These are phyloP conservation scores for Fusarium sp. DNA, from an alignment of 2,329 filamentous ascomycete genomes.

Conservation along the genomic window DNA sequence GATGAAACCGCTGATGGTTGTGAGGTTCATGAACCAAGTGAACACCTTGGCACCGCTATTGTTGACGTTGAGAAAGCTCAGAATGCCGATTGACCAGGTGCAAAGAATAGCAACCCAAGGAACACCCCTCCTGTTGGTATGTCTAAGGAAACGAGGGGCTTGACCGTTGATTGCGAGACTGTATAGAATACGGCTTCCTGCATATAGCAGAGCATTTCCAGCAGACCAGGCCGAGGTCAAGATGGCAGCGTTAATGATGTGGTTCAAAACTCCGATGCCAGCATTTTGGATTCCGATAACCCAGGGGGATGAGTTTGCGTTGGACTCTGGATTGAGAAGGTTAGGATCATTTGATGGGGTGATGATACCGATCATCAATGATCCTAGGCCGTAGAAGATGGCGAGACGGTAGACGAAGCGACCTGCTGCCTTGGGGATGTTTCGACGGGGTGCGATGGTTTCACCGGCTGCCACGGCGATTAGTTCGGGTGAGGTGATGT, in stretches of 20 bases:
- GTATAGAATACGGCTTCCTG: conserved; percentile 73
- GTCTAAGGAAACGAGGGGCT: conserved; percentile 66
- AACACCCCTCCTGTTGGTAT: conserved; percentile 67
- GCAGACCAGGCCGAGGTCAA: conserved; percentile 70
- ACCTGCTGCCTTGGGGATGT: conserved; percentile 69
- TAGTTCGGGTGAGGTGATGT: conserved; percentile 69
- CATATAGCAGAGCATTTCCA: conserved; percentile 68
- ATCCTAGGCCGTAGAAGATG: conserved; percentile 68
- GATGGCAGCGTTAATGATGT: conserved; percentile 72
- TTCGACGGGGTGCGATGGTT: conserved; percentile 68
- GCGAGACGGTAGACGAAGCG: conserved; percentile 69
- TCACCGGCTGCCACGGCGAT: conserved; percentile 70
- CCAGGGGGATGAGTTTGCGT: conserved; percentile 66
- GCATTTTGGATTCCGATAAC: conserved; percentile 71
- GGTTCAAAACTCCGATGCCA: conserved; percentile 68
- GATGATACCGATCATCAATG: conserved; percentile 67
- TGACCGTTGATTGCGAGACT: conserved; percentile 71
- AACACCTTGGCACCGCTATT: conserved; percentile 28
- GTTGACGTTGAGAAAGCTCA: conserved; percentile 61
- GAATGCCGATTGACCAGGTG: conserved; percentile 66
- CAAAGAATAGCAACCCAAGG: conserved; percentile 62
- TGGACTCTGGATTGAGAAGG: conserved; percentile 63
- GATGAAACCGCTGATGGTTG: conserved; percentile 18
- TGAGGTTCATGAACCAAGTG: conserved; percentile 28
- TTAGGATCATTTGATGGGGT: conserved; percentile 69